Evolutionary conservation across 495 filamentous ascomycete genomes (phyloP).

Genomic region (Lasiosphaeria hispida): DNA sequence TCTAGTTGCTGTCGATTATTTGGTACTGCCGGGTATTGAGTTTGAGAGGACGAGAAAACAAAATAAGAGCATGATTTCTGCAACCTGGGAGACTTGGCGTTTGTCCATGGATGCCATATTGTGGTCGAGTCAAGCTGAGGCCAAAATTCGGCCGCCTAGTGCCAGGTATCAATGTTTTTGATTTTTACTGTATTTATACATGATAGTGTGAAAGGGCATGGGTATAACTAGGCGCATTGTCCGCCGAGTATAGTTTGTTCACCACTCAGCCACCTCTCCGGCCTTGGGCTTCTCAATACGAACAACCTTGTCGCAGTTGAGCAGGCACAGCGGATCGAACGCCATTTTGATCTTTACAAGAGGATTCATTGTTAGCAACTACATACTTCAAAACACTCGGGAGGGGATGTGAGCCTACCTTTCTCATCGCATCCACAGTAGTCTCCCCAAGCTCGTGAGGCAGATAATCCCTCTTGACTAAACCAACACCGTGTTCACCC

Average conservation of each 20-base stretch:
- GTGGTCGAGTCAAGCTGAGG: background rate
- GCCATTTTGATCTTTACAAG: constrained; percentile 58
- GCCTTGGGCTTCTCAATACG: constrained; percentile 54
- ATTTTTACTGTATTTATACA: background rate
- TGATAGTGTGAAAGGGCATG: background rate
- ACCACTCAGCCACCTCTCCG: constrained; percentile 54
- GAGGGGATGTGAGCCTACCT: constrained; percentile 57
- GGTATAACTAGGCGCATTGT: background rate
- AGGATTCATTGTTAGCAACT: background rate
- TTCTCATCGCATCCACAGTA: constrained; percentile 79
- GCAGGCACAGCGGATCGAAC: constrained; percentile 71
- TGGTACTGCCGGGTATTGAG: too few relatives aligned
- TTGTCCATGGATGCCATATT: background rate
- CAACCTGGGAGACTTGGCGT: background rate
- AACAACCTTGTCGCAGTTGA: constrained; percentile 82
- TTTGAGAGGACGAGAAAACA: too few relatives aligned
- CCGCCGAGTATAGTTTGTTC: background rate
- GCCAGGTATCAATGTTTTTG: background rate
- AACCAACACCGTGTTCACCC: constrained; percentile 78
- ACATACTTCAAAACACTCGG: background rate
- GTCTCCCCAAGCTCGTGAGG: constrained; percentile 67
- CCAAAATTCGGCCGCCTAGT: too few relatives aligned
- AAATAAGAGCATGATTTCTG: background rate
- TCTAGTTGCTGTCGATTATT: background rate
- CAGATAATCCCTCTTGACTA: constrained; percentile 80